These are phyloP conservation scores for Candida dajiaensis DNA, from an alignment of 805 yeast species.

Conservation along the genomic window DNA sequence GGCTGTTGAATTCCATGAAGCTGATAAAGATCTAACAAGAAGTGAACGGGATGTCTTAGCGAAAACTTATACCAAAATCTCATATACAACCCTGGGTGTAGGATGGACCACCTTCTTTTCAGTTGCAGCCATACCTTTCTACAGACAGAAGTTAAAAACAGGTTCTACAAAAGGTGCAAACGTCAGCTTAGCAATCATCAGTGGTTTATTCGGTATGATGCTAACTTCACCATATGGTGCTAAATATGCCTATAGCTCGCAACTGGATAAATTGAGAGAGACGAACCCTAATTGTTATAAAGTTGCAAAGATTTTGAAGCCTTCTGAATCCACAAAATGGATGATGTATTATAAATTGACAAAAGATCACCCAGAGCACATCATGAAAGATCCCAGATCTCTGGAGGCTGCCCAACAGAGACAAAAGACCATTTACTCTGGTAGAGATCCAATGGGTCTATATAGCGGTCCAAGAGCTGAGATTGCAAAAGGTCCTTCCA, in stretches of 20 bases:
- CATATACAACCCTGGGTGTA: slow-evolving; percentile 28
- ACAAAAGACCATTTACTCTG: slow-evolving; percentile 25
- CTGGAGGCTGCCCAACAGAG: slow-evolving; percentile 26
- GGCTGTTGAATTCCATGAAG: slow-evolving; percentile 45
- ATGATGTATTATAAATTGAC: slow-evolving; percentile 48
- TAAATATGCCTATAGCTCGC: slow-evolving; percentile 25
- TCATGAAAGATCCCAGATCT: slow-evolving; percentile 50
- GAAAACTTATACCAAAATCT: slow-evolving; percentile 30
- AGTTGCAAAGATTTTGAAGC: slow-evolving; percentile 24
- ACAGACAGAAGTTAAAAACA: slow-evolving; percentile 28
- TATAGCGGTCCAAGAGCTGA: slow-evolving; percentile 29
- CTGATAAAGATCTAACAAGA: slow-evolving; percentile 36
- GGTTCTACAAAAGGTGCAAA: slow-evolving; percentile 31
- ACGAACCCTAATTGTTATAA: slow-evolving; percentile 29
- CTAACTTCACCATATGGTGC: slow-evolving; percentile 28
- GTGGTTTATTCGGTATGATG: slow-evolving; percentile 36
- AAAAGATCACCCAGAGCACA: slow-evolving; percentile 42
- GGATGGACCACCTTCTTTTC: slow-evolving; percentile 38
- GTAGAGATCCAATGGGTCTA: slow-evolving; percentile 33
- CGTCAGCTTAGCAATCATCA: slow-evolving; percentile 35
- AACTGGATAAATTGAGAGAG: slow-evolving; percentile 26
- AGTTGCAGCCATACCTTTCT: slow-evolving; percentile 39
- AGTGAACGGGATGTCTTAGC: slow-evolving; percentile 38
- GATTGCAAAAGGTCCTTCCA: neutral
- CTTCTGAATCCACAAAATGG: slow-evolving; percentile 36